These are phyloP conservation scores for Malassezia globosa DNA, from an alignment of 1,284 basidiomycete species.

Conservation along the genomic window DNA sequence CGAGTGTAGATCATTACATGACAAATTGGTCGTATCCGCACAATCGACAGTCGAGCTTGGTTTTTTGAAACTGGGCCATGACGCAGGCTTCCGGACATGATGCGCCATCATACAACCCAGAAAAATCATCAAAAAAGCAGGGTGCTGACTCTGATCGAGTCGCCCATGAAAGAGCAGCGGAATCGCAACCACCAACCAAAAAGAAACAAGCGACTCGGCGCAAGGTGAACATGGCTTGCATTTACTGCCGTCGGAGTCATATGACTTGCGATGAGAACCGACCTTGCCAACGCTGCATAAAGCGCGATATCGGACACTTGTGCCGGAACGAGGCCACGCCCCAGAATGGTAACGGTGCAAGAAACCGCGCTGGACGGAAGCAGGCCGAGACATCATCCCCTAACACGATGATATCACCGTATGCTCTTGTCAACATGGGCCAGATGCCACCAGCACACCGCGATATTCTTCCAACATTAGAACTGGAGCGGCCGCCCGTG, in stretches of 20 bases:
- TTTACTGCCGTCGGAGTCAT: slow-evolving; percentile 84
- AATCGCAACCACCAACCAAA: slow-evolving; percentile 6
- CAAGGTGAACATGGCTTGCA: slow-evolving; percentile 56
- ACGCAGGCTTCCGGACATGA: no score
- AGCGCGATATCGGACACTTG: slow-evolving; percentile 49
- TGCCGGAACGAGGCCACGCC: slow-evolving; percentile 39
- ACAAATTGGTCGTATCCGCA: no score
- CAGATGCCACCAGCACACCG: neutral
- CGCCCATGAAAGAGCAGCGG: no score
- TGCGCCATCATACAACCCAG: no score
- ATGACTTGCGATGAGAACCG: slow-evolving; percentile 51
- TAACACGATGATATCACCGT: slow-evolving; percentile 4
- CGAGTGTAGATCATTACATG: no score
- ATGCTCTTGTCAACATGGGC: neutral
- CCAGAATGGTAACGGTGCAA: neutral
- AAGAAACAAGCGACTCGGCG: slow-evolving; percentile 30
- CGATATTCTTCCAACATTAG: neutral
- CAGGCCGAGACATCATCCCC: neutral
- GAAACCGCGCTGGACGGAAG: slow-evolving; percentile 3
- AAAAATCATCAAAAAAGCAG: no score
- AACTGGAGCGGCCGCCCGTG: neutral
- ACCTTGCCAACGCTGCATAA: slow-evolving; percentile 48
- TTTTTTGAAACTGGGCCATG: no score
- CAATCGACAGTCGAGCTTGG: no score
- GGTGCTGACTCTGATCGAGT: no score